Evolutionary conservation across 208 protist species (phyloP).

Genomic region (Leishmania braziliensis): DNA sequence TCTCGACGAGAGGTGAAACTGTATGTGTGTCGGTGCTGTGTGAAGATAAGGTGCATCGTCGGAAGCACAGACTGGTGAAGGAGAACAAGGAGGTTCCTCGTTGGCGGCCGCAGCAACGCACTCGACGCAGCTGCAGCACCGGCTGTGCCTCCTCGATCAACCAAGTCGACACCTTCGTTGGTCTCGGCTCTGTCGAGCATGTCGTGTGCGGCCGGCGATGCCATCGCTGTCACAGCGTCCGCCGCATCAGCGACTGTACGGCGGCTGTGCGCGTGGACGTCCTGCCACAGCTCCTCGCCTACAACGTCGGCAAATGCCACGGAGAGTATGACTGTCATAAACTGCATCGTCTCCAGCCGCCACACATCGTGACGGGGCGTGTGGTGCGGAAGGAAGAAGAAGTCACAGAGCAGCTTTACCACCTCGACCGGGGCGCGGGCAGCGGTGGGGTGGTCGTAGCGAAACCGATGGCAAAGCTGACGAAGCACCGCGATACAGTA

Average conservation of each 20-base stretch:
- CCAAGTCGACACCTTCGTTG: background rate
- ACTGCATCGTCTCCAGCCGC: constrained; percentile 62
- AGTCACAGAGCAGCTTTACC: constrained; percentile 56
- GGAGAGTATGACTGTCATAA: constrained; percentile 52
- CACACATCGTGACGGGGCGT: constrained; percentile 63
- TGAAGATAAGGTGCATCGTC: constrained; percentile 50
- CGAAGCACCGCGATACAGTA: constrained; percentile 50
- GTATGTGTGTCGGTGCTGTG: constrained; percentile 57
- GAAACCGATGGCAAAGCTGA: constrained; percentile 35
- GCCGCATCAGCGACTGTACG: background rate
- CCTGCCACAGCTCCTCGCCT: constrained; percentile 39
- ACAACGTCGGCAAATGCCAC: constrained; percentile 44
- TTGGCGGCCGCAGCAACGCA: background rate
- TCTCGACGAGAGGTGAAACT: constrained; percentile 70
- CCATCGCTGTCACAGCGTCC: background rate
- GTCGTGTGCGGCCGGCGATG: background rate
- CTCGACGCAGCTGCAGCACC: background rate
- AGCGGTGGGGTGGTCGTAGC: constrained; percentile 50
- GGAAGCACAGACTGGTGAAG: constrained; percentile 69
- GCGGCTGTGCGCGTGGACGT: constrained; percentile 17
- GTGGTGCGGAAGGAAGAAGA: constrained; percentile 43
- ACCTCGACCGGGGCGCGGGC: constrained; percentile 39
- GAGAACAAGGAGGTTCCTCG: constrained; percentile 24
- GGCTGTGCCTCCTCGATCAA: background rate
- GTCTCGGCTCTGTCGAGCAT: background rate